Base-by-base conservation (phyloP, 2,329 filamentous ascomycete genomes). In the Cadophora gregata region DNA sequence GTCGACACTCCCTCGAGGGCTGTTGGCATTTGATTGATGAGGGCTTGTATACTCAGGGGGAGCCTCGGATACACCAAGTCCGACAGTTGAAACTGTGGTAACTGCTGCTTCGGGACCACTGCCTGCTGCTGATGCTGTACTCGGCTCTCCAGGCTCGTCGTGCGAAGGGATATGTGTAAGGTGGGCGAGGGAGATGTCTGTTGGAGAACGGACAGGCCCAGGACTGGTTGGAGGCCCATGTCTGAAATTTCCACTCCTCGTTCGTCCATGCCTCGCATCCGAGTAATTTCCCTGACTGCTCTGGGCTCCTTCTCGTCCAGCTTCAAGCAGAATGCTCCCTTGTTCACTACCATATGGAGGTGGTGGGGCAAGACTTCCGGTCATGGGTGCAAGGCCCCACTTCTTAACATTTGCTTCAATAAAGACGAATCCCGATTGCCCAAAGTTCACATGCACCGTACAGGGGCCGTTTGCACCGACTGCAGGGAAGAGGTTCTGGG, bases 391-490 rank as follows among this genome's bases (percentile, higher is more conserved):
- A 64, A 99, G 83, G 1, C 96, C 96, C 96, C 96, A 99, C 84
- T 98, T 99, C 88, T 99, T 99, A 68, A 99, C 96, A 75, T 99
- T 99, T 69, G 95, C 96, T 80, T 99, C 96, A 74, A 99, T 98
- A 77, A 98, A 99, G 59, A 99, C 96, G 77, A 98, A 99, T 38
- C 96, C 96, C 76, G 96, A 93, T 78, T 99, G 96, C 8, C 96
- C 96, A 78, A 99, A 96, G 79, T 99, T 99, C 77, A 98, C 96
- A 77, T 99, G 95, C 1, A 99, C 88, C 36, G 90, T 90, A 75
- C 93, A 94, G 19, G 96, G 96, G 0, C 96, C 96, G 76, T 96
- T 97, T 65, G 96, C 94, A 51, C 96, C 96, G n/a, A 99, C 88
- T 0, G 96, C 96, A 0, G 96, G 96, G 80, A 99, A 99, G 82